Percentiles rank a stretch among this genome's conserved stretches.
Conservation (phyloP, 352 stramenopile species). For the Pseudoperonospora humuli region DNA sequence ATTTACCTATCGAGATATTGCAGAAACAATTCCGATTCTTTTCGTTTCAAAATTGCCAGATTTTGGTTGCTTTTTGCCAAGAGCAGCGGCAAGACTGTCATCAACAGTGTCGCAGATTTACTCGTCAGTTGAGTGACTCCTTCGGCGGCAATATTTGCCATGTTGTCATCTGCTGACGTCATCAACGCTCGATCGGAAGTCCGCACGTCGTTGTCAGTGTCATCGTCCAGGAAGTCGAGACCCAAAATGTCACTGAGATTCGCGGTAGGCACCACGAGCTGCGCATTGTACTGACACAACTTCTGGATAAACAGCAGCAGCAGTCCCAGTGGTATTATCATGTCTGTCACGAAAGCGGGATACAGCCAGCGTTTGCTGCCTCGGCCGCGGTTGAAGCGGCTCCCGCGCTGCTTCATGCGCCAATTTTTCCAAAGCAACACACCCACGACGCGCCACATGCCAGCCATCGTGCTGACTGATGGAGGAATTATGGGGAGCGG, state of each 20-base stretch:
- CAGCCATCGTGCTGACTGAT: slow-evolving; percentile 6
- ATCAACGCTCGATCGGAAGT: too few relatives aligned
- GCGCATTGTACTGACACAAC: slow-evolving; percentile 49
- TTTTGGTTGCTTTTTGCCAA: slow-evolving; percentile 45
- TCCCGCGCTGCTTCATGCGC: slow-evolving; percentile 77
- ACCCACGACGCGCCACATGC: slow-evolving; percentile 32
- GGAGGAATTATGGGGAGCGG: too few relatives aligned
- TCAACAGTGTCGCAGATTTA: slow-evolving; percentile 27
- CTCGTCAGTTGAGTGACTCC: too few relatives aligned
- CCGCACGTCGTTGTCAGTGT: too few relatives aligned
- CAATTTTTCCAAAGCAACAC: slow-evolving; percentile 81
- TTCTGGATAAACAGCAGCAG: slow-evolving; percentile 52
- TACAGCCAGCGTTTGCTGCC: slow-evolving; percentile 45
- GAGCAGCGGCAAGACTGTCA: slow-evolving; percentile 50
- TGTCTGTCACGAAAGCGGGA: slow-evolving; percentile 58
- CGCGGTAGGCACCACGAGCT: slow-evolving; percentile 13
- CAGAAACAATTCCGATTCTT: slow-evolving; percentile 37
- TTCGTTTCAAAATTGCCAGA: slow-evolving; percentile 47
- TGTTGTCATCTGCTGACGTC: not conserved
- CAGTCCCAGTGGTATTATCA: slow-evolving; percentile 49
- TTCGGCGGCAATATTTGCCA: too few relatives aligned
- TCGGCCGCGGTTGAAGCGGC: slow-evolving; percentile 43
- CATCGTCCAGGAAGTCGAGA: too few relatives aligned
- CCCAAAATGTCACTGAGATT: too few relatives aligned
- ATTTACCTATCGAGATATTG: slow-evolving; percentile 33